Evolutionary conservation across 2,329 filamentous ascomycete genomes (phyloP).

Genomic region (Claviceps pazoutovae): DNA sequence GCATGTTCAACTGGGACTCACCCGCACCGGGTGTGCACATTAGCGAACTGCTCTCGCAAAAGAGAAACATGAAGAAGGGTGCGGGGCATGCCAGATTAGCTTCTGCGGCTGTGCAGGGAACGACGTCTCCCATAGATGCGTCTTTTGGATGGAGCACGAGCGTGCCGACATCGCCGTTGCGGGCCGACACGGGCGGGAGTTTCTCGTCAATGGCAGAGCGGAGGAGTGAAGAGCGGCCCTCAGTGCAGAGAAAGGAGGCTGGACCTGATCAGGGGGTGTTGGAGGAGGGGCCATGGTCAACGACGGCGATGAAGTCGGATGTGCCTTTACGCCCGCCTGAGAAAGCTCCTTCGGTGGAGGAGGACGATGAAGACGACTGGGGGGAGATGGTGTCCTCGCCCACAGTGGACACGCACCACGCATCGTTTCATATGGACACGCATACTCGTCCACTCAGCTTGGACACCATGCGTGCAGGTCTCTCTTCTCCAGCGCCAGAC

Average conservation of each 20-base stretch:
- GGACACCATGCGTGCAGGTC: background rate
- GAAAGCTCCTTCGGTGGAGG: conserved; percentile 2
- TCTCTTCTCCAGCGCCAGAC: background rate
- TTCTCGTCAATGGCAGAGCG: background rate
- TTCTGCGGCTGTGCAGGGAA: conserved; percentile 7
- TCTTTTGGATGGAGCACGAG: background rate
- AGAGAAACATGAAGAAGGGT: conserved; percentile 11
- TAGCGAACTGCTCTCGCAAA: conserved; percentile 19
- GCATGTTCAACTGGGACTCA: conserved; percentile 49
- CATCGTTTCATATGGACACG: background rate
- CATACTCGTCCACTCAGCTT: background rate
- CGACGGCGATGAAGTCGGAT: background rate
- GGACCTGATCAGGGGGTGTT: background rate
- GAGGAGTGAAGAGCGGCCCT: background rate
- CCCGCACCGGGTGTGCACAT: conserved; percentile 36
- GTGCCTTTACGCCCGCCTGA: background rate
- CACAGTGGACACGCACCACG: conserved; percentile 3
- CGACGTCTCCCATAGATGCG: background rate
- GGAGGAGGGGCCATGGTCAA: background rate
- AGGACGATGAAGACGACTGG: conserved; percentile 42
- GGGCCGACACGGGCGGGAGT: background rate
- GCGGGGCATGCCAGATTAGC: conserved; percentile 6
- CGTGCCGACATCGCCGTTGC: conserved; percentile 8
- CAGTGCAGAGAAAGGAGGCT: background rate
- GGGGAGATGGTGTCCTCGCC: conserved; percentile 41